A percentile compares a stretch with the other conserved stretches of the same genome.
These are phyloP conservation scores for Hyaloraphidium curvatum DNA, from an alignment of 192 early-diverging fungal species.

Conservation along the genomic window DNA sequence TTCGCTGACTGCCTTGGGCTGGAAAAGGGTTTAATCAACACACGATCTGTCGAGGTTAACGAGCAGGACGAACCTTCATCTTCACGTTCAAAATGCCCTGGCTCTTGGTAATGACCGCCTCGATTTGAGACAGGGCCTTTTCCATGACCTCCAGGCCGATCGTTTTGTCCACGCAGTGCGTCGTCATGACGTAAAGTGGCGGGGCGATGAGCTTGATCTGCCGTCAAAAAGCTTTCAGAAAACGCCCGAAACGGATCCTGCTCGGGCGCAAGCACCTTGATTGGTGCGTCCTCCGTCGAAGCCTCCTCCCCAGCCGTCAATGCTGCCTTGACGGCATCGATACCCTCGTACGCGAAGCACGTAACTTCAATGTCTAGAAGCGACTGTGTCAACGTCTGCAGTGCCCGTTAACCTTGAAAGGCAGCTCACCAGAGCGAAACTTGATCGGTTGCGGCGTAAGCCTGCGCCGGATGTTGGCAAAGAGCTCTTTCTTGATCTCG, in stretches of 20 bases:
- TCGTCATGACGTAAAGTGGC: slow-evolving; percentile 82
- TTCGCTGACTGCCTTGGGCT: slow-evolving; percentile 74
- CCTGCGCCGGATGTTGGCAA: slow-evolving; percentile 67
- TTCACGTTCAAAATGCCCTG: slow-evolving; percentile 58
- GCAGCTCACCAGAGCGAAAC: slow-evolving; percentile 56
- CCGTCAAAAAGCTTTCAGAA: neutral
- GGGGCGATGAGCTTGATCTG: slow-evolving; percentile 75
- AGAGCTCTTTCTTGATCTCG: slow-evolving; percentile 47
- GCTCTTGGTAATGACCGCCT: slow-evolving; percentile 51
- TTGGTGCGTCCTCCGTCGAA: slow-evolving; percentile 52
- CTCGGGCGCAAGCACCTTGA: slow-evolving; percentile 27
- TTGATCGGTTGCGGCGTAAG: slow-evolving; percentile 91
- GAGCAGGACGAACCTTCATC: slow-evolving; percentile 39
- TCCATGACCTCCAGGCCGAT: slow-evolving; percentile 74
- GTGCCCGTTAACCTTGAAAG: neutral
- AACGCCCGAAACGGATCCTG: too few relatives aligned
- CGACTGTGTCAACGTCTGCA: neutral
- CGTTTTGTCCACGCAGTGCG: slow-evolving; percentile 64
- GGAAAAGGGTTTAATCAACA: neutral
- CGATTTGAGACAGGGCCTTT: slow-evolving; percentile 61
- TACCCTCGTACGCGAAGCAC: slow-evolving; percentile 85
- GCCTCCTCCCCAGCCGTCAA: slow-evolving; percentile 67
- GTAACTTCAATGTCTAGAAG: slow-evolving; percentile 69
- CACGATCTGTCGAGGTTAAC: neutral
- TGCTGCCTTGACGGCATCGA: slow-evolving; percentile 85